Conservation (phyloP, 2,329 filamentous ascomycete species). For the Epichloe uncinata region DNA sequence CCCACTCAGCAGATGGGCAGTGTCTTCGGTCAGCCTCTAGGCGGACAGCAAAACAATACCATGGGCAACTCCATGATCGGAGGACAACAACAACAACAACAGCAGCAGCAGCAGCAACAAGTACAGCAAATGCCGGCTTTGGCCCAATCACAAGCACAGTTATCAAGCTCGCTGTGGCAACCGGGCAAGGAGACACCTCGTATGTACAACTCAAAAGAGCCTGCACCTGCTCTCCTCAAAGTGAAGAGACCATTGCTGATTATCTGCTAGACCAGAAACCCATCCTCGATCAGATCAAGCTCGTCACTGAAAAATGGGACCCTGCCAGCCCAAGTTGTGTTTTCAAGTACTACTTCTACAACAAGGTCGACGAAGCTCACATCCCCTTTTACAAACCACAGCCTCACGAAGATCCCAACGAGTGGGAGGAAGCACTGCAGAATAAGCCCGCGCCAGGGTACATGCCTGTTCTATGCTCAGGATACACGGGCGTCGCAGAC, state of each 20-base stretch:
- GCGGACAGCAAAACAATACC: constrained; percentile 24
- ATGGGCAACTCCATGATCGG: constrained; percentile 17
- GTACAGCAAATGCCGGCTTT: constrained; percentile 28
- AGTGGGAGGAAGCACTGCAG: constrained; percentile 74
- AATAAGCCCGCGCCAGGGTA: constrained; percentile 65
- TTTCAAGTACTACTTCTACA: constrained; percentile 81
- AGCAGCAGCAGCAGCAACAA: constrained; percentile 13
- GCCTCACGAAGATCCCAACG: constrained; percentile 56
- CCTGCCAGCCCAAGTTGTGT: constrained; percentile 53
- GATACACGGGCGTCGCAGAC: constrained; percentile 58
- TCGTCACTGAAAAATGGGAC: constrained; percentile 63
- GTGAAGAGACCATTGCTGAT: neutral
- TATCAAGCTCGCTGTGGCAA: constrained; percentile 39
- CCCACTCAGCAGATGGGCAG: constrained; percentile 13
- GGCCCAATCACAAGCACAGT: constrained; percentile 32
- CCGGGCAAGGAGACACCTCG: constrained; percentile 36
- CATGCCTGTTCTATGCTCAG: constrained; percentile 63
- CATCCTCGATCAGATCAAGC: constrained; percentile 58
- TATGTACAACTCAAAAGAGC: constrained; percentile 17
- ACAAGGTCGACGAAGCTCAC: constrained; percentile 60
- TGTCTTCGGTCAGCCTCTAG: constrained; percentile 19
- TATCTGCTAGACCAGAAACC: constrained; percentile 45
- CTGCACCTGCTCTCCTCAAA: neutral
- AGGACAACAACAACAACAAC: constrained; percentile 16
- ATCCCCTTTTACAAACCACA: constrained; percentile 67